These are phyloP conservation scores for Hirschfeldia incana DNA, from an alignment of 345 rosid species.

Conservation along the genomic window DNA sequence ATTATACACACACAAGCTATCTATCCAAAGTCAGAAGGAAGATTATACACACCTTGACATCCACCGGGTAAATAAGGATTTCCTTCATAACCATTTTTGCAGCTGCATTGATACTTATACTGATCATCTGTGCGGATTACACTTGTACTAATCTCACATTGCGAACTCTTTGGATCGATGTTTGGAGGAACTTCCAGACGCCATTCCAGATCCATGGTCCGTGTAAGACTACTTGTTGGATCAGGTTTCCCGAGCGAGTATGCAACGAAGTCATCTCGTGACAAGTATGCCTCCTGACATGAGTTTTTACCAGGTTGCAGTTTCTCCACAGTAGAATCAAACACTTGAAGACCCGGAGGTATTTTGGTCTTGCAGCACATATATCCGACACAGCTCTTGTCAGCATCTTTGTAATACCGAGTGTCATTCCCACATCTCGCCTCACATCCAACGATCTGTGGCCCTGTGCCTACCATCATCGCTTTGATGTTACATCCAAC, in stretches of 20 bases:
- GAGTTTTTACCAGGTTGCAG: background rate
- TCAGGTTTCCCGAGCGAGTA: background rate
- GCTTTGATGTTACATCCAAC: conserved; percentile 42
- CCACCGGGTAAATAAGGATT: conserved; percentile 41
- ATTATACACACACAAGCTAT: background rate
- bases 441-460: conserved; percentile 38
- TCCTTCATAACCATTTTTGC: conserved; percentile 39
- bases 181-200: background rate
- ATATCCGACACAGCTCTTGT: conserved; percentile 16
- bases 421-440: conserved; percentile 29
- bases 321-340: background rate
- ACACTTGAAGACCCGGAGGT: conserved; percentile 17
- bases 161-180: background rate
- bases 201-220: conserved; percentile 39
- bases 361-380: conserved; percentile 45
- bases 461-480: background rate
- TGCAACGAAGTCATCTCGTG: background rate
- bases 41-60: conserved; percentile 31
- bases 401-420: background rate
- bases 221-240: background rate
- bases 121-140: background rate
- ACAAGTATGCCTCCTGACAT: conserved; percentile 23
- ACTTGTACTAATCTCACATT: background rate
- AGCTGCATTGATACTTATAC: conserved; percentile 28
- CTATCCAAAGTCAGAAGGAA: background rate